Evolutionary conservation across 148 eudicot species (phyloP).

Genomic region (Silene conica): DNA sequence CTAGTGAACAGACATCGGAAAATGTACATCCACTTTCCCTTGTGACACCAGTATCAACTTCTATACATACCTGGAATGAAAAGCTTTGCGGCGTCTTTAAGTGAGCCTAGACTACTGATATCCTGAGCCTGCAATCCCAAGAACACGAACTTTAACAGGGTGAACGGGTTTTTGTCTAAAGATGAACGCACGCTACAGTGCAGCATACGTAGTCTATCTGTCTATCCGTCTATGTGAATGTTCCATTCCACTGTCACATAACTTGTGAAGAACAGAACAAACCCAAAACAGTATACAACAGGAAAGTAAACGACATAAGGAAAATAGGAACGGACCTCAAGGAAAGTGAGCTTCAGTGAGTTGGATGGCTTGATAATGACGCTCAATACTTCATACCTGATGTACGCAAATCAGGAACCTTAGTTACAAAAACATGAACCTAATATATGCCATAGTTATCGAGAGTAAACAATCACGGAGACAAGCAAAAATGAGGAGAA

Average conservation of each 20-base stretch:
- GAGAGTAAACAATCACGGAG: neutral
- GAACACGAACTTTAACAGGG: neutral
- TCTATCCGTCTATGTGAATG: no score
- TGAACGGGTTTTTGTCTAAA: neutral
- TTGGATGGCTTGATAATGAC: constrained; percentile 74
- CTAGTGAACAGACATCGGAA: neutral
- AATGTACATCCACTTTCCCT: neutral
- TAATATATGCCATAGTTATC: neutral
- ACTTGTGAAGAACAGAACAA: neutral
- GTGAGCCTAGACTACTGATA: constrained; percentile 69
- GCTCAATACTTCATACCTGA: constrained; percentile 86
- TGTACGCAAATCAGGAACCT: constrained; percentile 7
- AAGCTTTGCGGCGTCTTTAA: constrained; percentile 80
- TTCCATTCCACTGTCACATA: neutral
- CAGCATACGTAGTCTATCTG: neutral
- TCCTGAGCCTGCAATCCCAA: constrained; percentile 68
- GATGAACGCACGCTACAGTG: neutral
- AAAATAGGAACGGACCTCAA: constrained; percentile 61
- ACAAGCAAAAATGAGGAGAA: neutral
- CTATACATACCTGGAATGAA: constrained; percentile 73
- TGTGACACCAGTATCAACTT: neutral
- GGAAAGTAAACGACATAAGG: neutral
- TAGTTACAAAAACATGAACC: neutral
- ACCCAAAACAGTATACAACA: neutral
- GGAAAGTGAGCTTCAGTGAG: constrained; percentile 92